These are phyloP conservation scores for Begonia masoniana DNA, from an alignment of 306 rosid genomes.

Conservation along the genomic window DNA sequence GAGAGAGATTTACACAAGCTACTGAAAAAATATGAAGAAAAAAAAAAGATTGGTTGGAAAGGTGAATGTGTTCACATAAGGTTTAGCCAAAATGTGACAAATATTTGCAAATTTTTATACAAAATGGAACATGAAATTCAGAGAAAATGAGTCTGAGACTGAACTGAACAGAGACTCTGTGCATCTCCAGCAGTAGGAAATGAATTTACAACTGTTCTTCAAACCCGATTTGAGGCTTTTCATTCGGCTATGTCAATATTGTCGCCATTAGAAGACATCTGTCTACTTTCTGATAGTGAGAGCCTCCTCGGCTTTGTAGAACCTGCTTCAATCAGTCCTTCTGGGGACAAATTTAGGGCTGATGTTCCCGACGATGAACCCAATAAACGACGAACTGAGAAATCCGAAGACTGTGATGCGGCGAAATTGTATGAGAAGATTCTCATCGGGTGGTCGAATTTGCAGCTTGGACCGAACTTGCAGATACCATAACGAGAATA, in stretches of 20 bases:
- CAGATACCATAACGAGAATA: conserved; percentile 96
- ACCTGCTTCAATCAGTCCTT: conserved; percentile 71
- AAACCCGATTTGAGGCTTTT: conserved; percentile 36
- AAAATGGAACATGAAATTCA: conserved; percentile 57
- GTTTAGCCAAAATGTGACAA: conserved; percentile 53
- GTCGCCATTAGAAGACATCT: conserved; percentile 63
- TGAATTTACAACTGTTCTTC: conserved; percentile 70
- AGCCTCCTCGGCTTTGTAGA: conserved; percentile 60
- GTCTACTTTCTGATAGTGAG: conserved; percentile 71
- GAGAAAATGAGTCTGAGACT: conserved; percentile 34
- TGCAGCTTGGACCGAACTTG: conserved; percentile 98
- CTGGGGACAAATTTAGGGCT: conserved; percentile 67
- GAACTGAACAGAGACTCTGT: conserved; percentile 51
- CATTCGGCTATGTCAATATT: conserved; percentile 62
- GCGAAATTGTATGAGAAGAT: conserved; percentile 62
- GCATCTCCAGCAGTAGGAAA: conserved; percentile 70
- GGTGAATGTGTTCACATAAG: conserved; percentile 61
- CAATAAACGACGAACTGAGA: conserved; percentile 51
- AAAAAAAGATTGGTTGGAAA: too few species aligned
- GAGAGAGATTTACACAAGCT: too few species aligned
- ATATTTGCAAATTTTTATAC: conserved; percentile 65
- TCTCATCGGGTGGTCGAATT: conserved; percentile 96
- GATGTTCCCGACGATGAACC: conserved; percentile 62
- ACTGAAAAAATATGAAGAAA: too few species aligned
- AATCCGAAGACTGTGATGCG: conserved; percentile 47